A percentile compares a stretch with the other conserved stretches of the same genome.
These are phyloP conservation scores for Daldinia sp. DNA, from an alignment of 2,329 filamentous ascomycete species.

Conservation along the genomic window DNA sequence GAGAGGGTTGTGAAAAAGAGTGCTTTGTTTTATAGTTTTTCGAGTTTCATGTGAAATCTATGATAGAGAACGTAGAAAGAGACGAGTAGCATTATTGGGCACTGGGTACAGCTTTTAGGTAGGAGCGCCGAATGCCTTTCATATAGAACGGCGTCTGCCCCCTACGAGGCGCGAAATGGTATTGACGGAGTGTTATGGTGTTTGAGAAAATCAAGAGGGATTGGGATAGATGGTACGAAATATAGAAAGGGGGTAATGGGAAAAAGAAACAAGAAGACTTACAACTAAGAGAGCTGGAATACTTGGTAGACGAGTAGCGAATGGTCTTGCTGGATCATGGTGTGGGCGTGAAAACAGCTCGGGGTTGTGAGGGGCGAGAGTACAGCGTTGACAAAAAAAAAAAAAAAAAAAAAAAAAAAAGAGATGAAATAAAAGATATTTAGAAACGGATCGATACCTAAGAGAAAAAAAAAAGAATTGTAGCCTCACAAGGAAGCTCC, in stretches of 20 bases:
- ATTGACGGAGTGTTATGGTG: neutral
- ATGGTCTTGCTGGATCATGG: slow-evolving; percentile 42
- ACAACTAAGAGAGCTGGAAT: slow-evolving; percentile 41
- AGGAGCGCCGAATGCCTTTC: neutral
- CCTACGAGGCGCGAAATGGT: neutral
- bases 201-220: neutral
- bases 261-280: slow-evolving; percentile 13
- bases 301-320: slow-evolving; percentile 26
- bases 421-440: slow-evolving; percentile 11
- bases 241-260: neutral
- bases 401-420: neutral
- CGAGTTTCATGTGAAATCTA: neutral
- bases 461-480: neutral
- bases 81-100: neutral
- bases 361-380: slow-evolving; percentile 12
- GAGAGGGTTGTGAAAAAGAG: neutral
- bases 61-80: neutral
- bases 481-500: neutral
- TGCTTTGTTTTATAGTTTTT: neutral
- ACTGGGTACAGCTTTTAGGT: neutral
- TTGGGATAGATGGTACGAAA: neutral
- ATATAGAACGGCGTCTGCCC: neutral
- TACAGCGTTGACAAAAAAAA: neutral
- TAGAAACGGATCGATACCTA: neutral
- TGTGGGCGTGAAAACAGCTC: slow-evolving; percentile 30